Base-by-base conservation (phyloP, 306 rosid species). In the Dryas drummondii region DNA sequence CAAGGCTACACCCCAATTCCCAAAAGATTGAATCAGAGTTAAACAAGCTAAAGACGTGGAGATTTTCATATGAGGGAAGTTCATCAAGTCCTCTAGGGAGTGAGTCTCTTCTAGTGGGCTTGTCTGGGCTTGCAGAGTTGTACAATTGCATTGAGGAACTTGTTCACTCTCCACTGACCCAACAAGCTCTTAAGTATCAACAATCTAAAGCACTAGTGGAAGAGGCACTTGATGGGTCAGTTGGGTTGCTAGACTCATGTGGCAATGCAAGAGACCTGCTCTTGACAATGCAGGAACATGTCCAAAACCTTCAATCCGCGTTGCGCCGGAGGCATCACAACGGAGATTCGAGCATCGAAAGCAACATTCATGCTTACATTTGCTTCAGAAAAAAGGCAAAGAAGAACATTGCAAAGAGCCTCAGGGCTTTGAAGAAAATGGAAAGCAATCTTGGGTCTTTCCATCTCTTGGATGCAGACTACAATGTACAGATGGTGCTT, bases 91-190 rank as follows among this genome's bases (percentile, higher is more conserved):
- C 56, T 49, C 68, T 74, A 9, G 86, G 84, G 51, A 74, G 85
- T 3, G 87, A 83, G 75, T 65, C 76, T 26, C 86, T 90, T 65
- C 88, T 83, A 44, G 53, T 26, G 49, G 88, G 80, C 50, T 76
- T 94, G n/a, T 68, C 79, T 55, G 78, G 83, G n/a, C 89, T 91
- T 40, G 83, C 91, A 14, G 91, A 81, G 52, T 53, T 90, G 72
- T 88, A 88, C 76, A 83, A 32, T 52, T 88, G 85, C 78, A 78
- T 86, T 68, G 96, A 89, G 73, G 84, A 94, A 17, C 75, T 87
- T 40, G 70, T 87, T 51, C 88, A 77, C 4, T 86, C 94, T 72
- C 82, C 84, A 70, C 82, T 83, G 12, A 79, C 78, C 19, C 84
- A 83, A 81, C 91, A 85, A 70, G 84, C 86, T 49, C 90, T 91